phyloP scores from a whole-genome alignment of 2,329 filamentous ascomycete genomes.

The Phialophora chinensis region DNA sequence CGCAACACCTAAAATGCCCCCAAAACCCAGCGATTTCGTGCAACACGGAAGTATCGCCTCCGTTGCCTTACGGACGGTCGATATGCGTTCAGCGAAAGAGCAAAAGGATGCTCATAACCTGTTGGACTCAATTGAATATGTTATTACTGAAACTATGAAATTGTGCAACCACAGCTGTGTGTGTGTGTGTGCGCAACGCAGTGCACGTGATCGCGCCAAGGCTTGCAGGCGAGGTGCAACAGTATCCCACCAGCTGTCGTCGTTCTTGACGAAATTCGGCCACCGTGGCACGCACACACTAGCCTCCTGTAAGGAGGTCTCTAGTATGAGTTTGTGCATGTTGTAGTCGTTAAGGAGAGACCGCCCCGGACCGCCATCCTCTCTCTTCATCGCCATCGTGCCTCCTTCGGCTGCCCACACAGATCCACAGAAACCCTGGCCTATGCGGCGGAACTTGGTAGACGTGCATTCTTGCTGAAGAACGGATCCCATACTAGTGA shows the following conservation, averaged over 20 bases:
- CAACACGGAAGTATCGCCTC: no score
- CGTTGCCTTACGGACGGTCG: no score
- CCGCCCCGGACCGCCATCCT: constrained; percentile 43
- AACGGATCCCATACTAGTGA: neutral
- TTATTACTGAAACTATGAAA: no score
- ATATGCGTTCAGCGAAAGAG: no score
- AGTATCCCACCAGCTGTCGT: constrained; percentile 26
- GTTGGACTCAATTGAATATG: no score
- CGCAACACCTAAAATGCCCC: no score
- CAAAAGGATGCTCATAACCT: no score
- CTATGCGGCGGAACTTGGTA: constrained; percentile 40
- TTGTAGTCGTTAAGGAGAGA: constrained; percentile 42
- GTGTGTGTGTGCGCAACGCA: no score
- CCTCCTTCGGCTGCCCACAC: constrained; percentile 42
- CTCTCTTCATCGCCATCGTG: constrained; percentile 43
- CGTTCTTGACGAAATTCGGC: constrained; percentile 22
- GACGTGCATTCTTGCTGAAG: neutral
- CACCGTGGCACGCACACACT: constrained; percentile 27
- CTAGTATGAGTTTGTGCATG: constrained; percentile 42
- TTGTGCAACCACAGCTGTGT: no score
- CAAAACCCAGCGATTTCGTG: no score
- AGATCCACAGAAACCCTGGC: constrained; percentile 44
- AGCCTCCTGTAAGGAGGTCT: constrained; percentile 18
- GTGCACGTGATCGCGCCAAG: no score
- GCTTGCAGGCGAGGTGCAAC: no score